Evolutionary conservation across 371 early-diverging fungal genomes (phyloP), one percentile per base, ranked within the genome.

Genomic region (Mortierella sp.): DNA sequence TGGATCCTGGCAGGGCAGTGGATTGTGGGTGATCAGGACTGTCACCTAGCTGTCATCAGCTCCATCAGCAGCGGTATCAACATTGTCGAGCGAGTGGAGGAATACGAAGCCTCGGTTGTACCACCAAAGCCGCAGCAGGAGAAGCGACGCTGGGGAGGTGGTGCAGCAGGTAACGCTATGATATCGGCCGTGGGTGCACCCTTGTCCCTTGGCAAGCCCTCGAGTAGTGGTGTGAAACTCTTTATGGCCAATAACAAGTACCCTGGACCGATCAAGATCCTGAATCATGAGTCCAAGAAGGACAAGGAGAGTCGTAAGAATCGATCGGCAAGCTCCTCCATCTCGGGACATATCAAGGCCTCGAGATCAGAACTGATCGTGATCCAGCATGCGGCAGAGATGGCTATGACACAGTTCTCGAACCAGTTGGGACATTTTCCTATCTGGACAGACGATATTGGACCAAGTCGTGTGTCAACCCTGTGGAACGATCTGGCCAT

Each of bases 1-100:
- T 93, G 93, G 92, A 84, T 89, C 3, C 68, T 92, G 12, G 78
- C 86, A 14, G 92, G 92, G 3, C 87, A 90, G 48, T 93, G 93
- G 93, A 90, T 93, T 32, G 81, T 86, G 1, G 86, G 85, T 51
- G 93, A 93, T 58, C 82, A 79, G 27, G 92, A 89, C 49, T 89
- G 89, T 49, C 86, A 89, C 51, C 80, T 83, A 27, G 87, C 87
- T 2, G 90, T 92, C 0, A 86, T 93, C 43, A 80, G 86, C 14
- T 88, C 90, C 1, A 83, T 93, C 21, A 85, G 89, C 56, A 86
- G 85, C 49, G 94, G 93, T 0, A 88, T 92, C 44, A 84, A 88
- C 19, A 80, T 93, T 21, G 73, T 88, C 26, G 91, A 89, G 31
- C 73, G 85, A 11, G 86, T 86, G 9, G 69, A 85, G 23, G 84